Conservation (phyloP, 805 yeast genomes). For the Barnettozyma vustinii region DNA sequence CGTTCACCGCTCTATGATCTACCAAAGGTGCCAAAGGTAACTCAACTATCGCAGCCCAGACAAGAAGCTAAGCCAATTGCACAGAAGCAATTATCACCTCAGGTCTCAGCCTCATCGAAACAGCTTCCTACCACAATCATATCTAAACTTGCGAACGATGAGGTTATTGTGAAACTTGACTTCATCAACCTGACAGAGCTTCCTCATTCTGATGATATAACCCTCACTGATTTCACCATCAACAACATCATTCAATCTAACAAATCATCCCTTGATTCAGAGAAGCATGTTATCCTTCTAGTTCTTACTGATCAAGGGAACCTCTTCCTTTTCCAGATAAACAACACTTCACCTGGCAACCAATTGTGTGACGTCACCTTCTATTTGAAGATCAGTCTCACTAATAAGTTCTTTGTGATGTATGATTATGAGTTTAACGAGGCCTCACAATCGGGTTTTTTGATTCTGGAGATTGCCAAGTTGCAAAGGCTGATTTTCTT, state of each 20-base stretch:
- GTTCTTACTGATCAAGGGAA: slow-evolving; percentile 30
- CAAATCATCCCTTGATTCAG: slow-evolving; percentile 15
- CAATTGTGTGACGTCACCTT: slow-evolving; percentile 14
- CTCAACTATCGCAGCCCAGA: neutral
- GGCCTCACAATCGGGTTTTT: slow-evolving; percentile 45
- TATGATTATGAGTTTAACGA: slow-evolving; percentile 77
- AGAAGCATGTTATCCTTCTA: slow-evolving; percentile 25
- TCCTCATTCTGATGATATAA: slow-evolving; percentile 6
- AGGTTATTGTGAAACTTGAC: slow-evolving; percentile 23
- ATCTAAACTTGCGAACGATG: slow-evolving; percentile 6
- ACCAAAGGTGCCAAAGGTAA: neutral
- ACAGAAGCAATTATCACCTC: neutral
- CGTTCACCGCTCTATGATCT: neutral
- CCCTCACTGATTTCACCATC: slow-evolving; percentile 27
- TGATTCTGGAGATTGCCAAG: slow-evolving; percentile 57
- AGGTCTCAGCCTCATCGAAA: neutral
- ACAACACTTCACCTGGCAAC: slow-evolving; percentile 12
- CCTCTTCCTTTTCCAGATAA: slow-evolving; percentile 25
- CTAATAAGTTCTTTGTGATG: slow-evolving; percentile 58
- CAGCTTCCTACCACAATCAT: neutral
- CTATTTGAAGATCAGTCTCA: slow-evolving; percentile 36
- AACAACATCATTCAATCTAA: slow-evolving; percentile 28
- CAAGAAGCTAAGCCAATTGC: neutral
- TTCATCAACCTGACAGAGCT: slow-evolving; percentile 19
- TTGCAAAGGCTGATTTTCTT: slow-evolving; percentile 55